Percentiles rank a stretch among this genome's conserved stretches.
Evolutionary conservation across 805 yeast species (phyloP).

Genomic region (Sugiyamaella marilandica): DNA sequence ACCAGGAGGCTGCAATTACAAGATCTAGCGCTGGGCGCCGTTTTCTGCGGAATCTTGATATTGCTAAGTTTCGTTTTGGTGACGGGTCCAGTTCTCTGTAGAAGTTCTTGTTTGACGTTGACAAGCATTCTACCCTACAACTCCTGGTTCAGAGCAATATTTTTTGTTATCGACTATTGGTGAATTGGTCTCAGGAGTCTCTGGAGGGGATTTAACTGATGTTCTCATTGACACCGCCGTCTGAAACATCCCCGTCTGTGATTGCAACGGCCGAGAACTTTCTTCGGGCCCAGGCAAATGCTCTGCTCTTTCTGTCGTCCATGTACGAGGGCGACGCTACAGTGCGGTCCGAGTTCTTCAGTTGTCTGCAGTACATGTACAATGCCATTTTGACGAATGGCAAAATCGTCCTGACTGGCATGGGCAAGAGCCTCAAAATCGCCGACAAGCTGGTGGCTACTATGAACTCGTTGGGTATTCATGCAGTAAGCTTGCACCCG

Average conservation of each 20-base stretch:
- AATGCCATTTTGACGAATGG: conserved; percentile 48
- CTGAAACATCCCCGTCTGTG: conserved; percentile 49
- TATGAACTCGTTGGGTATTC: conserved; percentile 70
- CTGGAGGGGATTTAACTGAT: not conserved
- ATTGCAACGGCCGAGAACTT: conserved; percentile 37
- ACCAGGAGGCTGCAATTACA: not conserved
- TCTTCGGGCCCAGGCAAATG: conserved; percentile 34
- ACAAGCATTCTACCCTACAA: not conserved
- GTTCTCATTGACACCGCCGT: conserved; percentile 38
- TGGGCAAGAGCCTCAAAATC: conserved; percentile 80
- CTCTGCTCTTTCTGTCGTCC: conserved; percentile 31
- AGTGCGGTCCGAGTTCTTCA: conserved; percentile 28
- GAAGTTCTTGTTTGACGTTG: no score
- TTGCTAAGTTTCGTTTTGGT: not conserved
- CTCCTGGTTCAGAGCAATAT: no score
- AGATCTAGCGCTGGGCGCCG: not conserved
- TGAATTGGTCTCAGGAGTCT: no score
- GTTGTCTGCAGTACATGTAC: conserved; percentile 32
- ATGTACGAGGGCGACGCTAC: conserved; percentile 23
- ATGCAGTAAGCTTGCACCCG: conserved; percentile 68
- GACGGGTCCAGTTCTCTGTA: not conserved
- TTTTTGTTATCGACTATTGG: no score
- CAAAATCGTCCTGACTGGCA: conserved; percentile 71
- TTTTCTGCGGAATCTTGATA: not conserved
- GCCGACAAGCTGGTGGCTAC: conserved; percentile 79